Base-by-base conservation (phyloP, 306 rosid genomes). In the Dryas alaskensis region DNA sequence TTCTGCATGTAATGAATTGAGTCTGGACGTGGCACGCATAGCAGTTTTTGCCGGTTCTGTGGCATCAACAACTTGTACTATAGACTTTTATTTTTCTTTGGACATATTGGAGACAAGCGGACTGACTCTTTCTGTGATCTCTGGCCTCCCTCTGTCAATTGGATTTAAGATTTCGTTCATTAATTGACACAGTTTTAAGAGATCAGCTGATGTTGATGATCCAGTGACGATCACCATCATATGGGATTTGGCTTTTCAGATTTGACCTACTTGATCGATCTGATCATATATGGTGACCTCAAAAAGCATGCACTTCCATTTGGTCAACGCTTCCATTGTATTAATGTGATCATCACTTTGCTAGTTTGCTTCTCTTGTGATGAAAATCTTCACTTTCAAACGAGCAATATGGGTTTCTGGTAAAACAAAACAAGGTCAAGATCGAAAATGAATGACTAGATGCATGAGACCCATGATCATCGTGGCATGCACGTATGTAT, bases 281-380 rank as follows among this genome's bases (percentile, higher is more conserved):
- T 50, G 17, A 45, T 27, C 16, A 59, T 73, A 22, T 78, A 72
- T 68, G 70, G 77, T 80, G 77, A 76, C 77, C 37, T 2, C 37
- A 31, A 31, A 31, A 31, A 31, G 37, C 37, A 22, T 22, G 22
- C 0, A 31, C 37, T 31, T 31, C 37, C 3, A 31, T 1, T 31
- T 55, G 51, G 5, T 8, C 4, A 57, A 57, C 48, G 37, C 37
- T 31, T 31, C 2, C 37, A 31, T 31, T 31, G 2, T 31, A 31
- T 31, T 31, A 31, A 31, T 31, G 2, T 31, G 37, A 31, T 2
- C 37, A 31, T 31, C 37, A 31, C 37, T 31, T 1, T 31, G 37
- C 37, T 31, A 1, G 37, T 31, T 31, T 31, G 37, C 37, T 31
- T 31, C 37, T 31, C 3, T 31, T 31, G 37, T 31, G 2, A 31